Percentiles rank a stretch among this genome's conserved stretches.
Evolutionary conservation across 495 filamentous ascomycete genomes (phyloP).

Genomic region (Sphaerosporella brunnea): DNA sequence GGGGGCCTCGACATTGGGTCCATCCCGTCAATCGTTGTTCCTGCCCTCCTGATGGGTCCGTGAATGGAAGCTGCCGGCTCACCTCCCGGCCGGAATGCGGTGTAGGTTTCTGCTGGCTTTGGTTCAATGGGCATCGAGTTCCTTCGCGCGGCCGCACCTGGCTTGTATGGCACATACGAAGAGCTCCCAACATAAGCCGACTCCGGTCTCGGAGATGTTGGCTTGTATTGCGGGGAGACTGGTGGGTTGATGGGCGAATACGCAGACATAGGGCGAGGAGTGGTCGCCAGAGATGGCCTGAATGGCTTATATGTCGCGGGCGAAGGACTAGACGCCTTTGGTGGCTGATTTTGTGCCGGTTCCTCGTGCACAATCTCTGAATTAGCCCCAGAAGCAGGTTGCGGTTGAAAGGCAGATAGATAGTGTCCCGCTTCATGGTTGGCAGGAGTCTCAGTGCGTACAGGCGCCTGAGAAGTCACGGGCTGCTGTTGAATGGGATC

Average conservation of each 20-base stretch:
- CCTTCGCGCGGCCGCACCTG: neutral
- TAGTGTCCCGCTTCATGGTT: no score
- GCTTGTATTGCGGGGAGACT: neutral
- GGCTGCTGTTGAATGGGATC: no score
- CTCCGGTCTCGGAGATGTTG: slow-evolving; percentile 6
- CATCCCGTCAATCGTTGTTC: slow-evolving; percentile 3
- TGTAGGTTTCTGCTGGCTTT: neutral
- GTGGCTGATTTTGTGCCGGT: no score
- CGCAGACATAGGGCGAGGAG: neutral
- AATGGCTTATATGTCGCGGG: no score
- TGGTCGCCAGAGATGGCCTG: neutral
- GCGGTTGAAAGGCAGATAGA: no score
- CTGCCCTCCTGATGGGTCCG: neutral
- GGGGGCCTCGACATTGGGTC: neutral
- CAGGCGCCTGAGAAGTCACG: no score
- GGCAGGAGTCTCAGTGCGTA: no score
- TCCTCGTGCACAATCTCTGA: no score
- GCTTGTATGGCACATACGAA: slow-evolving; percentile 11
- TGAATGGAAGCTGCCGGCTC: no score
- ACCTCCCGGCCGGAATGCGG: neutral
- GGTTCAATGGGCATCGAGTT: neutral
- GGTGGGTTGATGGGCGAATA: neutral
- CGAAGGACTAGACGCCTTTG: no score
- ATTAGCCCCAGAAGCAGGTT: no score
- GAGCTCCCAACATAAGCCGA: neutral